Base-by-base conservation (phyloP, 495 filamentous ascomycete species). In the Apiosordaria backusii region DNA sequence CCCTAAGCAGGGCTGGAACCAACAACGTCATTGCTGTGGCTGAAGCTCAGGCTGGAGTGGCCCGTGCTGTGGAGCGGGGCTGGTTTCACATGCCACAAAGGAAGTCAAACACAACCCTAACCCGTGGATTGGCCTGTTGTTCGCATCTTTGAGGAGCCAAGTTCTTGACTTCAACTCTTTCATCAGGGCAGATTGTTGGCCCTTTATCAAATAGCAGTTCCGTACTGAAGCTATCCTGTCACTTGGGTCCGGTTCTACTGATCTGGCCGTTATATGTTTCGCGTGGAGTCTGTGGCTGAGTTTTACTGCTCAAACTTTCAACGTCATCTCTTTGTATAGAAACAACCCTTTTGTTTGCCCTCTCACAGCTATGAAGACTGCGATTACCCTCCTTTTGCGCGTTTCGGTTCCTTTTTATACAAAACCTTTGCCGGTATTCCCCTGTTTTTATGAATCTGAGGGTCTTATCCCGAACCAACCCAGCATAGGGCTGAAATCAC, bases 1-100 rank as follows among this genome's bases (percentile, higher is more conserved):
- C 65, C 35, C 29, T 62, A 60, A 53, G n/a, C 55, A 63, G 64
- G 64, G 60, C 23, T 63, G 27, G 16, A 54, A 61, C 70, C 65
- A 60, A 71, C 62, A 71, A 72, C 72, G 70, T 72, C 72, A 72
- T 72, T 64, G 68, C 61, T 69, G 68, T 68, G 66, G 71, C 66
- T 72, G 53, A 57, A 54, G 53, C 23, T 19, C 25, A 16, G 22
- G 4, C 57, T 59, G 16, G 7, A 22, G 22, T 21, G n/a, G 52
- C n/a, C 52, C 5, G 52, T 25, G 24, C 19, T 1, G 16, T 27
- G 57, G 24, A 4, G n/a, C n/a, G 53, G 53, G 53, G 53, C 50
- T 55, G 4, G n/a, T 45, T 24, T 55, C 53, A 55, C 53, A 55
- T 55, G 53, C 9, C 35, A 15, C 35, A 13, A 45, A 45, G 35